phyloP scores from a whole-genome alignment of 192 early-diverging fungal species.

The Diversispora eburnea region DNA sequence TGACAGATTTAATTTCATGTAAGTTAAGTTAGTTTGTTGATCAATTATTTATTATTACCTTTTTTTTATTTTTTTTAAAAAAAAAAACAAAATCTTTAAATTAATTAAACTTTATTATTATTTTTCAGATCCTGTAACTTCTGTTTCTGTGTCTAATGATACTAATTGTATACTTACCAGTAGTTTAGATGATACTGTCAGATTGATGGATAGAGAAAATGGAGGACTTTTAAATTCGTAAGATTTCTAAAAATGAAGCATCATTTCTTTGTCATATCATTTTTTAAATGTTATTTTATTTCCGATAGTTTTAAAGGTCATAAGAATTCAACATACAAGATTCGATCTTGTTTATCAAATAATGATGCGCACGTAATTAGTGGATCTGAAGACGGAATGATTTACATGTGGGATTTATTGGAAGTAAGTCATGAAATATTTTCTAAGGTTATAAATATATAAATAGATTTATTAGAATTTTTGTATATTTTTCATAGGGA shows the following conservation, averaged over 20 bases:
- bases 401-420: constrained; percentile 84
- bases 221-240: constrained; percentile 72
- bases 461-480: not conserved
- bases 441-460: not conserved
- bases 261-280: not conserved
- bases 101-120: constrained; percentile 14
- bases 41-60: not conserved
- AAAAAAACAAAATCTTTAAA: not conserved
- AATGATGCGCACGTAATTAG: constrained; percentile 72
- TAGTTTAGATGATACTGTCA: constrained; percentile 73
- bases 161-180: constrained; percentile 71
- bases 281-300: not conserved
- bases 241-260: not conserved
- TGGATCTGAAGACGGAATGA: constrained; percentile 86
- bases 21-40: constrained; percentile 25
- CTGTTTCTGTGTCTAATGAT: constrained; percentile 61
- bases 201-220: constrained; percentile 77
- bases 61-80: too few species aligned
- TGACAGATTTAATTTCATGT: constrained; percentile 72
- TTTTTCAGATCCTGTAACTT: constrained; percentile 69
- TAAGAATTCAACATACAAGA: constrained; percentile 70
- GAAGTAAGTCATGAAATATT: constrained; percentile 39
- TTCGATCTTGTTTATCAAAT: constrained; percentile 66
- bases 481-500: constrained; percentile 37
- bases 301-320: constrained; percentile 72